phyloP scores from a whole-genome alignment of 1,284 basidiomycete species.

The Fomitopsis palustris region DNA sequence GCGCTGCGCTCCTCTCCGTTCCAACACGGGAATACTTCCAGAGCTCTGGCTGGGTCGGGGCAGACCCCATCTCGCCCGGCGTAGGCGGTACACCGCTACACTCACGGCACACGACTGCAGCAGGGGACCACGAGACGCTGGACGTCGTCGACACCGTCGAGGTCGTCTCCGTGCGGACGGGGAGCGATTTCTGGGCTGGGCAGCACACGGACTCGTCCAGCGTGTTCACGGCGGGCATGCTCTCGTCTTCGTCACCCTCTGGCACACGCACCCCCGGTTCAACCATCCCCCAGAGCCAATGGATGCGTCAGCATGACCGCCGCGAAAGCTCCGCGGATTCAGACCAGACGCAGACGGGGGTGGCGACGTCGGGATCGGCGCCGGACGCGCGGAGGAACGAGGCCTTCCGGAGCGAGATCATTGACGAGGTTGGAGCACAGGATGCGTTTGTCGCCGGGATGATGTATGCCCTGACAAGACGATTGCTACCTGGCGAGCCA shows the following conservation, averaged over 20 bases:
- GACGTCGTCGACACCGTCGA: constrained; percentile 19
- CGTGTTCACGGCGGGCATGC: constrained; percentile 44
- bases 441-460: constrained; percentile 80
- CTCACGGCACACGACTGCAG: constrained; percentile 6
- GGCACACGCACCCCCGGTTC: constrained; percentile 6
- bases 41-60: constrained; percentile 66
- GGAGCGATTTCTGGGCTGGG: constrained; percentile 72
- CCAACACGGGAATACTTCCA: constrained; percentile 83
- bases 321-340: constrained; percentile 42
- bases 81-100: background rate
- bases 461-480: constrained; percentile 69
- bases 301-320: constrained; percentile 28
- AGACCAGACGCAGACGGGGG: constrained; percentile 47
- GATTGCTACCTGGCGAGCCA: constrained; percentile 63
- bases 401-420: constrained; percentile 30
- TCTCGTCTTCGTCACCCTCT: constrained; percentile 16
- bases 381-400: constrained; percentile 2
- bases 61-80: constrained; percentile 8
- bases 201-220: constrained; percentile 54
- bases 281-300: constrained; percentile 17
- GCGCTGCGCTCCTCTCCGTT: constrained; percentile 74
- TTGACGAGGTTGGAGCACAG: constrained; percentile 72
- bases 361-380: constrained; percentile 14
- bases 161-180: constrained; percentile 59
- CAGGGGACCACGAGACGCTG: background rate